Base-by-base conservation (phyloP, 805 yeast genomes). In the Cyberlindnera lachancei region DNA sequence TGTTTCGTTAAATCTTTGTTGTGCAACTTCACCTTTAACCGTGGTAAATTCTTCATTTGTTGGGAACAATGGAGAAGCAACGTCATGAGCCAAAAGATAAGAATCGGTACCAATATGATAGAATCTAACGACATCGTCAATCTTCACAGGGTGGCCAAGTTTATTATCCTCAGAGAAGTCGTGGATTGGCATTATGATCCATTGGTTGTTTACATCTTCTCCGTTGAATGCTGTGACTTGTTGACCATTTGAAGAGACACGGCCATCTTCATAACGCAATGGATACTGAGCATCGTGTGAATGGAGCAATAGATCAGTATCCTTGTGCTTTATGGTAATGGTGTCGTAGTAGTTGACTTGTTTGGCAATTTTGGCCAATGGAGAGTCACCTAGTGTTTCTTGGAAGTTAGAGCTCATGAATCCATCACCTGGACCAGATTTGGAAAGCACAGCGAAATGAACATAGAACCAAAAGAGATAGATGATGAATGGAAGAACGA, bases 401-500 rank as follows among this genome's bases (percentile, higher is more conserved):
- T 92, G 97, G 69, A 92, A 92, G 38, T 81, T 88, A 6, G 92
- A 69, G n/a, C 92, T 75, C 98, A 92, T 92, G 56, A 90, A 87
- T 3, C 70, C 68, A 55, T 92, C 96, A 40, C 99, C 99, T 5
- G 96, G 92, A 18, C 99, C 99, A 2, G 97, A 88, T 45, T 73
- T 79, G 46, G 61, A 70, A 50, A 92, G 70, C 17, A 92, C 71
- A 19, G 75, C 70, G 60, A 92, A 92, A 60, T 92, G 99, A 33
- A 88, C 67, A 63, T 79, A 86, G 62, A 90, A 92, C 95, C 96
- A 87, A 48, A 74, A 77, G 41, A 87, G 65, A 55, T 86, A 92
- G 44, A 92, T 70, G 20, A 74, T 43, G 53, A 86, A 81, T 18
- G 99, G 99, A 13, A 87, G 56, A 10, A 85, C 67, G 34, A 92